Conservation (phyloP, 345 rosid genomes). For the Acer campestre region DNA sequence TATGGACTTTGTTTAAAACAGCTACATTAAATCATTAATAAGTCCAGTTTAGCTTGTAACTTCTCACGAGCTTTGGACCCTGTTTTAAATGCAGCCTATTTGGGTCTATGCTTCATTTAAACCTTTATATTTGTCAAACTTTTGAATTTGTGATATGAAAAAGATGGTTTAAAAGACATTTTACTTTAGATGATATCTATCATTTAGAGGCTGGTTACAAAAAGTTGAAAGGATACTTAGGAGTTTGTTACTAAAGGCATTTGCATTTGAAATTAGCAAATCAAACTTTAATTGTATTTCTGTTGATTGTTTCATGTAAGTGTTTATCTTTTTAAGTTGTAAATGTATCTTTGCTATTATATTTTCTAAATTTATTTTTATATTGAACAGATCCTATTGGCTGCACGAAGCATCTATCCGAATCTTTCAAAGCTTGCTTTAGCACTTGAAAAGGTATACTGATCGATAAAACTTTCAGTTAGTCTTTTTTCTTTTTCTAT, state of each 20-base stretch:
- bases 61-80: no score
- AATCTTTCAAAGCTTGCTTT: slow-evolving; percentile 90
- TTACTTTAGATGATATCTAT: not conserved
- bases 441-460: slow-evolving; percentile 84
- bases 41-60: no score
- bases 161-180: no score
- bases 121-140: not conserved
- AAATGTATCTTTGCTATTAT: not conserved
- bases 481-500: not conserved
- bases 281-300: not conserved
- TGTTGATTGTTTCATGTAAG: not conserved
- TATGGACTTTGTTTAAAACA: no score
- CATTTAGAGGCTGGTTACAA: not conserved
- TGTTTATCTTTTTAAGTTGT: not conserved
- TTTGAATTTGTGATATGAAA: no score
- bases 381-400: slow-evolving; percentile 66
- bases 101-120: not conserved
- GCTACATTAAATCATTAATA: no score
- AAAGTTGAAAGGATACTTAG: not conserved
- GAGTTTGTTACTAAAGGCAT: not conserved
- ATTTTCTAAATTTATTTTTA: slow-evolving; percentile 1
- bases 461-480: not conserved
- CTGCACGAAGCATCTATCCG: slow-evolving; percentile 76
- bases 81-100: not conserved
- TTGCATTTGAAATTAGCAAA: not conserved